Evolutionary conservation across 352 stramenopile genomes (phyloP), one percentile per base, ranked within the genome.

Genomic region (Phytophthora sansomeana): DNA sequence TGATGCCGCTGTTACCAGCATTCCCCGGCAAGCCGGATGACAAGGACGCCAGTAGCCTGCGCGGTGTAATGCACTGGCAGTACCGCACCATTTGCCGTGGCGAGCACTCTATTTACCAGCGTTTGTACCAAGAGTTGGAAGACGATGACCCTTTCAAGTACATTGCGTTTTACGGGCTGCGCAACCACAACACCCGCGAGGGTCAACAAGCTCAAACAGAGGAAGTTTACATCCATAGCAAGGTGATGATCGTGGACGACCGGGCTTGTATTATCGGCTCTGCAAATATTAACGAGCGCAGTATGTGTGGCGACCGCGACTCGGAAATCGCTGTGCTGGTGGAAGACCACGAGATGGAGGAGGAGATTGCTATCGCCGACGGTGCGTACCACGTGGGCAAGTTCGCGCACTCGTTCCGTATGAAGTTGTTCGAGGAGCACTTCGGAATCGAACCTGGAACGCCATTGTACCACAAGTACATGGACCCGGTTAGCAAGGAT

Each of bases 231-330:
- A 85, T 97, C 19, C 92, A 98, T 75, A 96, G 80, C 61, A 98
- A 97, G 71, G 69, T 97, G 58, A 97, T 96, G 86, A 94, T 96
- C 47, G 88, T 94, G 10, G 88, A 96, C 65, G 88, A 96, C 44
- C 74, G 83, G 32, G 71, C 58, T 48, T 87, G 71, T 48, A 95
- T 96, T 71, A 93, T 96, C 29, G 88, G 88, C 10, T 92, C 82
- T 3, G 88, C 88, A 28, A 96, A 96, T 63, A 92, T 96, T 52
- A 96, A 96, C 67, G 88, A 96, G 56, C 84, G 88, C 52, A 94
- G 85, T 62, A 90, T 95, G 86, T 86, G 74, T n/a, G 88, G 88
- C 35, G 86, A 95, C 63, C 85, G 88, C 43, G 88, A 96, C 62
- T 96, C 88, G 26, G 88, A 96, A 65, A 92, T 96, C 57, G 88